These are phyloP conservation scores for Teratosphaeria zuluensis DNA, from an alignment of 2,329 filamentous ascomycete species.

Conservation along the genomic window DNA sequence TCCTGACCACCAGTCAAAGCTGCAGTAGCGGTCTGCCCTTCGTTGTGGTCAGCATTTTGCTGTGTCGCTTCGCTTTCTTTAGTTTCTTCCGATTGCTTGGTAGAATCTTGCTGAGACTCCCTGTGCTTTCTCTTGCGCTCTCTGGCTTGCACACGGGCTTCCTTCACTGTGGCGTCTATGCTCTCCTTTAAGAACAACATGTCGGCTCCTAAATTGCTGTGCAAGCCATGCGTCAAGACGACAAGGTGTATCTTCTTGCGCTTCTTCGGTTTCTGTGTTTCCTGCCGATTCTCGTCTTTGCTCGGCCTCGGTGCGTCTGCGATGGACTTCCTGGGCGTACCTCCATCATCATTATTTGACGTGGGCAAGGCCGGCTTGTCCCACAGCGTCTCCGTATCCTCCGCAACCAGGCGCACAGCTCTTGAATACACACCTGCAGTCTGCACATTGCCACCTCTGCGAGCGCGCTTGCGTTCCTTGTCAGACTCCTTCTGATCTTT, in stretches of 20 bases:
- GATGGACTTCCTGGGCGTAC: constrained; percentile 13
- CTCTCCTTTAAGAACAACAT: constrained; percentile 97
- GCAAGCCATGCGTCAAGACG: constrained; percentile 83
- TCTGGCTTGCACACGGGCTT: constrained; percentile 62
- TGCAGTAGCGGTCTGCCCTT: constrained; percentile 31
- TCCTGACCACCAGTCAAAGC: constrained; percentile 43
- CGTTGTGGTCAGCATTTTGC: constrained; percentile 8
- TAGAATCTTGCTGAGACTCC: constrained; percentile 21
- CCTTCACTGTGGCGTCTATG: constrained; percentile 72
- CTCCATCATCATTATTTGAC: constrained; percentile 36
- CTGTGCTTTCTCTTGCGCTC: constrained; percentile 39
- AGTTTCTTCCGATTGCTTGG: constrained; percentile 5
- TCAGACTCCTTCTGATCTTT: constrained; percentile 55
- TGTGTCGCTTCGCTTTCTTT: constrained; percentile 1
- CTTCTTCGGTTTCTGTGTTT: constrained; percentile 36
- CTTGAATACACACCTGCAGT: constrained; percentile 73
- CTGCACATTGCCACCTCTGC: constrained; percentile 54
- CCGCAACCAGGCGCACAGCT: constrained; percentile 66
- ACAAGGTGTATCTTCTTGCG: constrained; percentile 82
- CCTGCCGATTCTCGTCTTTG: constrained; percentile 6
- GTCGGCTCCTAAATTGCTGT: constrained; percentile 90
- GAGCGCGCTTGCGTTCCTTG: constrained; percentile 41
- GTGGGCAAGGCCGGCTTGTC: constrained; percentile 77
- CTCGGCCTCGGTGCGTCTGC: constrained; percentile 10
- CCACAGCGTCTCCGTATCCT: constrained; percentile 86